Conservation (phyloP, 2,329 filamentous ascomycete genomes). For the Ophiostoma ips region DNA sequence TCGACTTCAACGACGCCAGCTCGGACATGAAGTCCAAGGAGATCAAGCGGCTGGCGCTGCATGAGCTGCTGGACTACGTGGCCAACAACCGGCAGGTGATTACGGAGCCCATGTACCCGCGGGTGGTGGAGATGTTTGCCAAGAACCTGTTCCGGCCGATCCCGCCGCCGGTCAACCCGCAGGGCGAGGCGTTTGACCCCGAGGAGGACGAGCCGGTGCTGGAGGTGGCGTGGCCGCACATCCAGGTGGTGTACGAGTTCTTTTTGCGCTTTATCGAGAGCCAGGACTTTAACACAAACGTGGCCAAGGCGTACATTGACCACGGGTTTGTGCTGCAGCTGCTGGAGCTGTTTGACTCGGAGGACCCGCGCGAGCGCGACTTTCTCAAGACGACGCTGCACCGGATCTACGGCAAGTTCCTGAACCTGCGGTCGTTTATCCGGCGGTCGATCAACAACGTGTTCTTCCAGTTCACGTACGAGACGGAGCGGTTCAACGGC, state of each 20-base stretch:
- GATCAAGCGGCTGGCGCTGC: slow-evolving; percentile 90
- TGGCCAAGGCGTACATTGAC: slow-evolving; percentile 96
- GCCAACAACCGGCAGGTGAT: slow-evolving; percentile 98
- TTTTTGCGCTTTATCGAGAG: slow-evolving; percentile 98
- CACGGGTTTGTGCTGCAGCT: slow-evolving; percentile 94
- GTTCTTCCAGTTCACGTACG: slow-evolving; percentile 98
- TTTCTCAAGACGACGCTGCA: slow-evolving; percentile 97
- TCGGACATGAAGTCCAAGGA: slow-evolving; percentile 99
- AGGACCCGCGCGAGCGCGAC: slow-evolving; percentile 90
- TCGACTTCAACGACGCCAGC: slow-evolving; percentile 97
- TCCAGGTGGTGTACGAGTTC: slow-evolving; percentile 98
- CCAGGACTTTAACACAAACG: slow-evolving; percentile 99
- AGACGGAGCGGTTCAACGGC: slow-evolving; percentile 96
- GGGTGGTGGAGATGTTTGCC: slow-evolving; percentile 97
- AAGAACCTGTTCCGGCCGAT: slow-evolving; percentile 98
- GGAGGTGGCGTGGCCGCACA: slow-evolving; percentile 97
- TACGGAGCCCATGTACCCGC: slow-evolving; percentile 96
- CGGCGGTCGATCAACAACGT: slow-evolving; percentile 98
- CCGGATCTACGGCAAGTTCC: slow-evolving; percentile 96
- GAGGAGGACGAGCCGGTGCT: slow-evolving; percentile 97
- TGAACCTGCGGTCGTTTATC: slow-evolving; percentile 95
- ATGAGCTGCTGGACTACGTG: slow-evolving; percentile 94
- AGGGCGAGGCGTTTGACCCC: slow-evolving; percentile 95
- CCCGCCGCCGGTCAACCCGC: slow-evolving; percentile 90
- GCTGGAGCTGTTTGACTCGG: slow-evolving; percentile 95